Evolutionary conservation across 768 basidiomycete genomes (phyloP).

Genomic region (Boletus reticuloceps): DNA sequence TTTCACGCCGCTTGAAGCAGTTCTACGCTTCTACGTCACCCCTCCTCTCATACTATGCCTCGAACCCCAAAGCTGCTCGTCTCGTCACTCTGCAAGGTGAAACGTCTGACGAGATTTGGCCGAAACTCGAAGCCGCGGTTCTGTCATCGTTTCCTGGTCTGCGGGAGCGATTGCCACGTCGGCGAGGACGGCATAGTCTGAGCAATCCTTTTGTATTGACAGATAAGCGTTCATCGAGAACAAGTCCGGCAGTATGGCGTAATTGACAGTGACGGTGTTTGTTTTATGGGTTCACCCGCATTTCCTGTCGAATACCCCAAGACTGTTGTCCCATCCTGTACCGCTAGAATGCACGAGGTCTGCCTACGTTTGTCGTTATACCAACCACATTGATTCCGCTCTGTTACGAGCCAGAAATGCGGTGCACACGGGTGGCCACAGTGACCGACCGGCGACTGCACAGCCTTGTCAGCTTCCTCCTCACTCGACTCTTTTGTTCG

Average conservation of each 20-base stretch:
- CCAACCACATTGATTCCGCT: too few species aligned
- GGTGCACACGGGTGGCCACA: neutral
- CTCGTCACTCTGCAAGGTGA: slow-evolving; percentile 62
- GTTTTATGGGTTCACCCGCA: neutral
- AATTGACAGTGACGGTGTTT: slow-evolving; percentile 3
- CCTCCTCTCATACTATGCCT: slow-evolving; percentile 68
- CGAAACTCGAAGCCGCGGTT: slow-evolving; percentile 65
- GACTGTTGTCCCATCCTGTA: slow-evolving; percentile 6
- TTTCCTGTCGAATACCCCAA: slow-evolving; percentile 5
- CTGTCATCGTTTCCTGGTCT: slow-evolving; percentile 56
- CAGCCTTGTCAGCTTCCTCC: slow-evolving; percentile 7
- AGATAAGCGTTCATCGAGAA: slow-evolving; percentile 11
- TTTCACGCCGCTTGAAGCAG: slow-evolving; percentile 67
- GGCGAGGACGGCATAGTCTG: slow-evolving; percentile 50
- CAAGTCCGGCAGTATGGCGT: slow-evolving; percentile 15
- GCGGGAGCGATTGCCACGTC: slow-evolving; percentile 47
- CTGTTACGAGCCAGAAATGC: too few species aligned
- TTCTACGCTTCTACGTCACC: slow-evolving; percentile 84
- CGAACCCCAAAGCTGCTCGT: slow-evolving; percentile 38
- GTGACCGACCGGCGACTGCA: neutral
- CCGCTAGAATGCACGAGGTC: neutral
- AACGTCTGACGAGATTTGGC: slow-evolving; percentile 92
- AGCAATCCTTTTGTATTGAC: slow-evolving; percentile 48
- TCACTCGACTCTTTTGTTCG: slow-evolving; percentile 13
- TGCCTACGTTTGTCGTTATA: too few species aligned